A percentile compares a stretch with the other conserved stretches of the same genome.
These are phyloP conservation scores for Penicillium sp. DNA, from an alignment of 2,329 filamentous ascomycete species.

Conservation along the genomic window DNA sequence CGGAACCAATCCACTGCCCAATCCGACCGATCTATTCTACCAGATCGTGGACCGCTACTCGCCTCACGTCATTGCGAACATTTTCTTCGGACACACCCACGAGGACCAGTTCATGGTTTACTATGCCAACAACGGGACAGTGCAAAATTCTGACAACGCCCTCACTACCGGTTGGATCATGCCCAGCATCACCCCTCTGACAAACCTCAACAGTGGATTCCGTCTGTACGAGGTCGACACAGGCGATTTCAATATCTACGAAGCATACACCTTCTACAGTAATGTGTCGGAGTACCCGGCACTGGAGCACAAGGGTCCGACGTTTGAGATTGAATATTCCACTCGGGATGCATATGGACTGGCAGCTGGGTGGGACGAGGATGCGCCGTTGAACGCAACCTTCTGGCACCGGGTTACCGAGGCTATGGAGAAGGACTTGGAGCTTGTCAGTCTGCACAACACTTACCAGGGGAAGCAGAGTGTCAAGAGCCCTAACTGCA, in stretches of 20 bases:
- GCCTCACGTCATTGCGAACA: slow-evolving; percentile 54
- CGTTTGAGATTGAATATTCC: slow-evolving; percentile 52
- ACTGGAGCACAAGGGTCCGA: slow-evolving; percentile 46
- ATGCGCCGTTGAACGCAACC: slow-evolving; percentile 56
- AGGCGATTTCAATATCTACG: slow-evolving; percentile 52
- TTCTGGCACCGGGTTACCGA: slow-evolving; percentile 60
- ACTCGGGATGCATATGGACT: slow-evolving; percentile 51
- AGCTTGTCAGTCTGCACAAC: slow-evolving; percentile 52
- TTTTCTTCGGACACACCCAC: slow-evolving; percentile 57
- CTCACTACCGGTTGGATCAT: slow-evolving; percentile 53
- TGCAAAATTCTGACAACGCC: slow-evolving; percentile 42
- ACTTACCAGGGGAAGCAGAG: slow-evolving; percentile 54
- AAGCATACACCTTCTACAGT: slow-evolving; percentile 55
- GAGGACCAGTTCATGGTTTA: slow-evolving; percentile 56
- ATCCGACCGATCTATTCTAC: slow-evolving; percentile 55
- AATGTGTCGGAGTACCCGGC: slow-evolving; percentile 48
- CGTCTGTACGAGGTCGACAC: slow-evolving; percentile 57
- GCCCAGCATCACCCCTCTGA: slow-evolving; percentile 53
- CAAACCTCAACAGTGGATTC: slow-evolving; percentile 54
- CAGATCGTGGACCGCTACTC: slow-evolving; percentile 56
- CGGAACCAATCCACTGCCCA: slow-evolving; percentile 53
- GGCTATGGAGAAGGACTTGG: slow-evolving; percentile 53
- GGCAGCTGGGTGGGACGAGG: slow-evolving; percentile 45
- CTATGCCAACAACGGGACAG: slow-evolving; percentile 53
- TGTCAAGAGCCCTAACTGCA: slow-evolving; percentile 52